These are phyloP conservation scores for Caloboletus firmus DNA, from an alignment of 1,284 basidiomycete species.

Conservation along the genomic window DNA sequence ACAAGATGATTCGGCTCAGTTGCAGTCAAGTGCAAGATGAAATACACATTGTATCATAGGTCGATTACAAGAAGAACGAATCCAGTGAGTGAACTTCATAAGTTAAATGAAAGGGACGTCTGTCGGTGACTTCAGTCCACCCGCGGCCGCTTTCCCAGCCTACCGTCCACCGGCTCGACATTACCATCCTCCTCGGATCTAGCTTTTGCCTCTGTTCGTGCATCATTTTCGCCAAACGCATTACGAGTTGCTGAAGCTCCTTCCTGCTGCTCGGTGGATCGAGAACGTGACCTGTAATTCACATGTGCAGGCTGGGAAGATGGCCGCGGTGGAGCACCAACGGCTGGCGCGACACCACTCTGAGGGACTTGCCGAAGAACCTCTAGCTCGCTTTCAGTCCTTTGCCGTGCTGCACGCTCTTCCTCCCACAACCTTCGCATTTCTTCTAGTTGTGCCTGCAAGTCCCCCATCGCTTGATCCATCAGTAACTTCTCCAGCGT, in stretches of 20 bases:
- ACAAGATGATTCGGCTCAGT: not conserved
- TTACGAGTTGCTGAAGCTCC: constrained; percentile 12
- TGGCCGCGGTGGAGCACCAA: constrained; percentile 12
- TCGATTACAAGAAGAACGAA: constrained; percentile 15
- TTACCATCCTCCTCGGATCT: constrained; percentile 18
- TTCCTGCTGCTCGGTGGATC: constrained; percentile 29
- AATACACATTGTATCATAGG: constrained; percentile 13
- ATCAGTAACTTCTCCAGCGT: constrained; percentile 90
- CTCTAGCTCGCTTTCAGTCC: constrained; percentile 61
- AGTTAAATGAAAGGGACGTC: constrained; percentile 15
- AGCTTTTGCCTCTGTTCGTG: constrained; percentile 21
- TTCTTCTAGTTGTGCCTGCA: constrained; percentile 78
- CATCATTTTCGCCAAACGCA: constrained; percentile 17
- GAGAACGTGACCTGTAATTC: constrained; percentile 27
- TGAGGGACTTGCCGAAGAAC: constrained; percentile 41
- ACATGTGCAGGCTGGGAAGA: constrained; percentile 15
- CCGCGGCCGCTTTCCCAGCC: constrained; percentile 32
- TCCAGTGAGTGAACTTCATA: constrained; percentile 13
- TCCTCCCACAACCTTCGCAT: constrained; percentile 73
- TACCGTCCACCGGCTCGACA: constrained; percentile 19
- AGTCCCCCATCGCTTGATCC: constrained; percentile 88
- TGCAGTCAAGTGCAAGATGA: not conserved
- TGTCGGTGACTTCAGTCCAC: constrained; percentile 24
- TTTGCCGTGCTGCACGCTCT: constrained; percentile 56
- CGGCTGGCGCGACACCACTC: constrained; percentile 3